Base-by-base conservation (phyloP, 2,329 filamentous ascomycete species). In the Fusarium sp. region DNA sequence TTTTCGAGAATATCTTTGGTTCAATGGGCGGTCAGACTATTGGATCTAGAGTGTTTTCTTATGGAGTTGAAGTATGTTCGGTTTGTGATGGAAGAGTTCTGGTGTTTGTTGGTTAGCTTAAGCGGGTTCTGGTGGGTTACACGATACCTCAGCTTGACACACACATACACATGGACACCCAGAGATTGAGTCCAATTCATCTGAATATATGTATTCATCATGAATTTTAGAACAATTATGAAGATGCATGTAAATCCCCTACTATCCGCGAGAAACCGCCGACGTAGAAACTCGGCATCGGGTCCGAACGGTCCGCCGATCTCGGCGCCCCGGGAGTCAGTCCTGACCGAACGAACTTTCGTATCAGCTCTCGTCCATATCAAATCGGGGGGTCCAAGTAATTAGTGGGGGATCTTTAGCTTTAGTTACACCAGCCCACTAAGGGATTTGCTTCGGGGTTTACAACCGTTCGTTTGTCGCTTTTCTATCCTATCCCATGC, bases 251-350 rank as follows among this genome's bases (percentile, higher is more conserved):
- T 30, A 20, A 24, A 30, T 29, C n/a, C 22, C n/a, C n/a, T 11
- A 34, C 20, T 47, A 66, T 18, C 53, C 58, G 67, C 24, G 18
- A 71, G 57, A 70, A 71, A 40, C 67, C 68, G 63, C n/a, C 46
- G 44, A 51, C 8, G 14, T 66, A 32, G 22, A 49, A 16, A 54
- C 49, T 68, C 68, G 68, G 68, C 45, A 44, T 15, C 54, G 54
- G 43, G 57, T 47, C 68, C 68, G 67, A 70, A 59, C 20, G 29
- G 20, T 8, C 32, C 34, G 67, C 68, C 68, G 68, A 70, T 59
- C 44, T 70, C 68, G 68, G 68, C 43, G 43, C 42, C 34, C 65
- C 47, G 24, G 61, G n/a, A 30, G 49, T 52, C 46, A 44, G 45
- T 44, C 12, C 30, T 54, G 25, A 15, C 25, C 38, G 34, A 40